These are phyloP conservation scores for Allantophomopsis cytisporea DNA, from an alignment of 2,329 filamentous ascomycete species.

Conservation along the genomic window DNA sequence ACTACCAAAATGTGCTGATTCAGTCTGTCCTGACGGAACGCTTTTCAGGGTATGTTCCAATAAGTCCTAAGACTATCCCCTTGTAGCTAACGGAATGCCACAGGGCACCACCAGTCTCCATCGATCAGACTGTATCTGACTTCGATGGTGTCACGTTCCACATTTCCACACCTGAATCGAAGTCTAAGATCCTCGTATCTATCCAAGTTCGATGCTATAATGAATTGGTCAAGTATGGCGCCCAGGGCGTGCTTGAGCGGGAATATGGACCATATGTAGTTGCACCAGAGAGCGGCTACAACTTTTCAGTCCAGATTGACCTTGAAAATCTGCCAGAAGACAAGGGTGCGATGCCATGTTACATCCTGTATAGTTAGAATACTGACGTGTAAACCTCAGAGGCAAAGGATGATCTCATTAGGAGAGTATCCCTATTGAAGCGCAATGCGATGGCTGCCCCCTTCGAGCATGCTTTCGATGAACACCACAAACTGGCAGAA, in stretches of 20 bases:
- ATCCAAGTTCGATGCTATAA: slow-evolving; percentile 90
- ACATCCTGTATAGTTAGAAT: background rate
- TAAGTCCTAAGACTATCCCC: slow-evolving; percentile 1
- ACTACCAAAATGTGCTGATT: slow-evolving; percentile 98
- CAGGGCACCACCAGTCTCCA: slow-evolving; percentile 73
- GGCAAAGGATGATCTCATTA: slow-evolving; percentile 72
- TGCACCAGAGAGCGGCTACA: slow-evolving; percentile 76
- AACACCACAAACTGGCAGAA: slow-evolving; percentile 75
- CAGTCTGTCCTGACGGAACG: slow-evolving; percentile 92
- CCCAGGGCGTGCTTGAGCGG: slow-evolving; percentile 77
- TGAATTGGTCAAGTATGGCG: slow-evolving; percentile 87
- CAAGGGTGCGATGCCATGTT: slow-evolving; percentile 37
- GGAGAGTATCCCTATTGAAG: slow-evolving; percentile 82
- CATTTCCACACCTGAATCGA: slow-evolving; percentile 88
- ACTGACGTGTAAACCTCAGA: slow-evolving; percentile 32
- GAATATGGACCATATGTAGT: slow-evolving; percentile 94
- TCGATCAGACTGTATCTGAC: slow-evolving; percentile 97
- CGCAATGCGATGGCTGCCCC: slow-evolving; percentile 98
- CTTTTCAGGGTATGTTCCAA: slow-evolving; percentile 35
- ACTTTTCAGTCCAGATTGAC: slow-evolving; percentile 89
- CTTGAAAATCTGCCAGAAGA: slow-evolving; percentile 74
- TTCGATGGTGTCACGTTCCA: slow-evolving; percentile 99
- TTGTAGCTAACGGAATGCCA: slow-evolving; percentile 9
- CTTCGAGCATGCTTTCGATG: slow-evolving; percentile 92
- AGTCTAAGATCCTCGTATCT: slow-evolving; percentile 89